phyloP scores from a whole-genome alignment of 2,329 filamentous ascomycete species.

The Curvularia lunata region DNA sequence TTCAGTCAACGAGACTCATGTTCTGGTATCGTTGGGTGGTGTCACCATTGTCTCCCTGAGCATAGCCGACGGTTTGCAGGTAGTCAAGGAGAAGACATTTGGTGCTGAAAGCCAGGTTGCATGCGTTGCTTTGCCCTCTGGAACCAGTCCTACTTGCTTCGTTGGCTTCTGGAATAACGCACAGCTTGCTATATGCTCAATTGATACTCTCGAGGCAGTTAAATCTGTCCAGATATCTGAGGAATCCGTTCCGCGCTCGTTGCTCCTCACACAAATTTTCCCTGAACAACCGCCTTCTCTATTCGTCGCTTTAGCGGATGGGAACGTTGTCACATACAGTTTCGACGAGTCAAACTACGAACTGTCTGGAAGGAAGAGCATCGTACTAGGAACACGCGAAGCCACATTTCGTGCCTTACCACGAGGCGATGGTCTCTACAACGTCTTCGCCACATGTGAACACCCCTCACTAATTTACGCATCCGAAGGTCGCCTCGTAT shows the following conservation, averaged over 20 bases:
- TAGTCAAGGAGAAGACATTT: constrained; percentile 66
- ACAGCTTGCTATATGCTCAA: constrained; percentile 73
- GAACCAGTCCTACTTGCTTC: constrained; percentile 71
- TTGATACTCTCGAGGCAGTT: constrained; percentile 69
- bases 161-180: constrained; percentile 90
- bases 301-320: constrained; percentile 90
- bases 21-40: constrained; percentile 78
- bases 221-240: constrained; percentile 64
- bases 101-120: constrained; percentile 77
- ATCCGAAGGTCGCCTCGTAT: constrained; percentile 84
- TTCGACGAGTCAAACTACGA: constrained; percentile 67
- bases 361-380: constrained; percentile 76
- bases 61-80: constrained; percentile 63
- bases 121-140: constrained; percentile 76
- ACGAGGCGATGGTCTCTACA: constrained; percentile 68
- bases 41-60: constrained; percentile 73
- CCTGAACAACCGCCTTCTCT: constrained; percentile 72
- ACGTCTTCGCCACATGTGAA: constrained; percentile 91
- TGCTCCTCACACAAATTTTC: constrained; percentile 80
- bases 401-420: constrained; percentile 81
- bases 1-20: constrained; percentile 72
- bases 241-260: constrained; percentile 80
- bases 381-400: constrained; percentile 84
- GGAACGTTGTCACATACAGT: constrained; percentile 83
- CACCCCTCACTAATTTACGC: constrained; percentile 94